Percentiles rank a stretch among this genome's conserved stretches.
These are phyloP conservation scores for Salix brachista DNA, from an alignment of 345 rosid species.

Conservation along the genomic window DNA sequence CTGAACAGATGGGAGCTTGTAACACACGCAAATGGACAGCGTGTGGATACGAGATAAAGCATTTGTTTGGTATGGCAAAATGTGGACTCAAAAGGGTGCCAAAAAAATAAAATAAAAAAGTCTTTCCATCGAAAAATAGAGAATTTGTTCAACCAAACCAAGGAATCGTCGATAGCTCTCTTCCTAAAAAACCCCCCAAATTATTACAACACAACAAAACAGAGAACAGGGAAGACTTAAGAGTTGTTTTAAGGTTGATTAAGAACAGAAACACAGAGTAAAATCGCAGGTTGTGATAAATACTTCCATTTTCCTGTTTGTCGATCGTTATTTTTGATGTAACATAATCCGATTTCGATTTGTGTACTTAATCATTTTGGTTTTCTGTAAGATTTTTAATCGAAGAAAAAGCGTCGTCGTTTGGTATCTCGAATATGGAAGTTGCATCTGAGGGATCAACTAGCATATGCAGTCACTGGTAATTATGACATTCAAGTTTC, in stretches of 20 bases:
- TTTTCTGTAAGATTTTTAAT: constrained; percentile 18
- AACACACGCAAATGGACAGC: not conserved
- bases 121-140: constrained; percentile 4
- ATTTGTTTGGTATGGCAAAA: no score
- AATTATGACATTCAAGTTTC: constrained; percentile 1
- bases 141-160: constrained; percentile 9
- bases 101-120: not conserved
- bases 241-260: not conserved
- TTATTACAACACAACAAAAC: not conserved
- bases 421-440: constrained; percentile 43
- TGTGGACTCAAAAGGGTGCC: not conserved
- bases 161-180: constrained; percentile 1
- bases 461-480: constrained; percentile 83
- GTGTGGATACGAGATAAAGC: not conserved
- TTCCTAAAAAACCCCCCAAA: not conserved
- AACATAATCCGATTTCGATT: not conserved
- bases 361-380: not conserved
- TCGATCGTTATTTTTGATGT: not conserved
- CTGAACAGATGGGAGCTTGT: not conserved
- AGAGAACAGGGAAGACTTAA: not conserved
- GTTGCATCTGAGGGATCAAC: constrained; percentile 57
- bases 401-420: constrained; percentile 13
- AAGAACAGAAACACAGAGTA: not conserved
- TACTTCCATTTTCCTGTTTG: not conserved
- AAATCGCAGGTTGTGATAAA: not conserved